A percentile compares a stretch with the other conserved stretches of the same genome.
Evolutionary conservation across 768 basidiomycete genomes (phyloP).

Genomic region (Tricholomella constricta): DNA sequence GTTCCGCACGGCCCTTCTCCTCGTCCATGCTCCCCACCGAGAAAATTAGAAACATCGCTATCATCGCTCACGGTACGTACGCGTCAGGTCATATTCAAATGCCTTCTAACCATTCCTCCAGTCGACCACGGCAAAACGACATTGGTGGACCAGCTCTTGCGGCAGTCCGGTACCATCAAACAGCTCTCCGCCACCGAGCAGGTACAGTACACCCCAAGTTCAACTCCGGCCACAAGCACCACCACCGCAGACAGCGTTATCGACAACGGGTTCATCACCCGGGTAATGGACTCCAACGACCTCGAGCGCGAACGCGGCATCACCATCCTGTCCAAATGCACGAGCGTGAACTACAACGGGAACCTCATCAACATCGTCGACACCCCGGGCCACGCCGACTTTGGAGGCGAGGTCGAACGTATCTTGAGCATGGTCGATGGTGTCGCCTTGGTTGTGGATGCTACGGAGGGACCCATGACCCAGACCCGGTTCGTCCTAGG

Average conservation of each 20-base stretch:
- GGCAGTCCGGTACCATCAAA: conserved; percentile 50
- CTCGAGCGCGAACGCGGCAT: conserved; percentile 62
- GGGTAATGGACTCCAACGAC: conserved; percentile 55
- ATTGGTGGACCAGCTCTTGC: conserved; percentile 52
- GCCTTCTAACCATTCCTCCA: conserved; percentile 14
- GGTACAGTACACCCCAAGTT: conserved; percentile 32
- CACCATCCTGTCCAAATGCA: conserved; percentile 62
- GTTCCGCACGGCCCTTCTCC: conserved; percentile 15
- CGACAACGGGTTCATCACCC: conserved; percentile 42
- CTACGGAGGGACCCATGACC: conserved; percentile 63
- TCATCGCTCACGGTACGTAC: conserved; percentile 50
- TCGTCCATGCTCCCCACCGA: conserved; percentile 30
- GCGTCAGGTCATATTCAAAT: neutral
- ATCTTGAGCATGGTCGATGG: conserved; percentile 64
- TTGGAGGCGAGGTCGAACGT: conserved; percentile 64
- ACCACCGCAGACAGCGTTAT: conserved; percentile 35
- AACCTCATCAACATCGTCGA: conserved; percentile 61
- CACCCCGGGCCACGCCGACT: conserved; percentile 64
- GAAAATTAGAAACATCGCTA: conserved; percentile 49
- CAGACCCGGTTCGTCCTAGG: conserved; percentile 56
- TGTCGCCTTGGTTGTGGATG: conserved; percentile 60
- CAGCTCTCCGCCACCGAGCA: conserved; percentile 39
- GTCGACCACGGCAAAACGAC: conserved; percentile 59
- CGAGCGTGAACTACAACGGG: conserved; percentile 49
- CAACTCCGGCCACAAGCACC: conserved; percentile 27